phyloP scores from a whole-genome alignment of 2,329 filamentous ascomycete genomes.

The Rhynchosporium graminicola region DNA sequence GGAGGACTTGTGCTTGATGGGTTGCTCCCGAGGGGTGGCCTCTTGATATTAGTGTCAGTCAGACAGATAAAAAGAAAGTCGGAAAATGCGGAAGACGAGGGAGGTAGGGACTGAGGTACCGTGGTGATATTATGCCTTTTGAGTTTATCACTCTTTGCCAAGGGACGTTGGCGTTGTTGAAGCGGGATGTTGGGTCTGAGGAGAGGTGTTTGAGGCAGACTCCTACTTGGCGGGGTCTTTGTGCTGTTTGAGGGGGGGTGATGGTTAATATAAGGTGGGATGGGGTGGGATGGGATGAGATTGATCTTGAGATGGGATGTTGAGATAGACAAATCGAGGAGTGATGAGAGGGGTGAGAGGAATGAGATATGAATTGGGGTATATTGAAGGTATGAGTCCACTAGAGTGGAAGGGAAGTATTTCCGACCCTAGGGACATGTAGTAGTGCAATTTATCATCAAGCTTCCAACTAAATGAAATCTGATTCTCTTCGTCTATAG shows the following conservation, averaged over 20 bases:
- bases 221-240: slow-evolving; percentile 81
- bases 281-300: too few relatives aligned
- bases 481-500: too few relatives aligned
- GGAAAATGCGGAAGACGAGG: too few relatives aligned
- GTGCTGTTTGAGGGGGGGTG: slow-evolving; percentile 49
- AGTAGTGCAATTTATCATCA: too few relatives aligned
- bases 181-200: slow-evolving; percentile 50
- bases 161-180: slow-evolving; percentile 78
- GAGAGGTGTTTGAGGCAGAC: slow-evolving; percentile 87
- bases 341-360: neutral
- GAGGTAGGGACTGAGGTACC: slow-evolving; percentile 50
- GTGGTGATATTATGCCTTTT: slow-evolving; percentile 81
- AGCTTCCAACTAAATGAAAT: too few relatives aligned
- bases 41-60: slow-evolving; percentile 24
- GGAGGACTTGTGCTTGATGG: slow-evolving; percentile 41
- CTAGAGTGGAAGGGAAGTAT: too few relatives aligned
- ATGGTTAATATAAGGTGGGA: neutral
- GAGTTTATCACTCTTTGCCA: slow-evolving; percentile 94
- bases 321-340: neutral
- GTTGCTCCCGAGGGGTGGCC: slow-evolving; percentile 40
- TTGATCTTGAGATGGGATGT: too few relatives aligned
- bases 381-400: too few relatives aligned
- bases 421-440: too few relatives aligned
- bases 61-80: neutral
- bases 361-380: too few relatives aligned